Evolutionary conservation across 1,284 basidiomycete genomes (phyloP).

Genomic region (Trichosporon faecale): DNA sequence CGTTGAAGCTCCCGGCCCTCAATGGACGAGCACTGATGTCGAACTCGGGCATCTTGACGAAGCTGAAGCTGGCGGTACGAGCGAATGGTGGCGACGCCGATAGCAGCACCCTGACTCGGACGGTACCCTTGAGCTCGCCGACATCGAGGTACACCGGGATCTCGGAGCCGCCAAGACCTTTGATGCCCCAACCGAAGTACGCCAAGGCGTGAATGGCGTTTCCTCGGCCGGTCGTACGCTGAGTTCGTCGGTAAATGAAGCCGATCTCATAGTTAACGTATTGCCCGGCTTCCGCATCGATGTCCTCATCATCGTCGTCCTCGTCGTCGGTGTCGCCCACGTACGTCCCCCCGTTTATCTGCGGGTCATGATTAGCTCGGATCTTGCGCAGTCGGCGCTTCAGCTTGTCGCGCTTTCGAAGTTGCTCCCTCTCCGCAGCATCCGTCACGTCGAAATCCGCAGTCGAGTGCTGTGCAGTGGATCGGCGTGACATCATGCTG

Average conservation of each 20-base stretch:
- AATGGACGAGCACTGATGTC: conserved; percentile 52
- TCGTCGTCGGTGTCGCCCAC: background rate
- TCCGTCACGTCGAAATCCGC: background rate
- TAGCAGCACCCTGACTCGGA: conserved; percentile 43
- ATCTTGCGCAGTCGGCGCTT: background rate
- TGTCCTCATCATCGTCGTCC: background rate
- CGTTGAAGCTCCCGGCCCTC: conserved; percentile 46
- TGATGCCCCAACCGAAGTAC: conserved; percentile 50
- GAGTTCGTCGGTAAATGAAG: conserved; percentile 41
- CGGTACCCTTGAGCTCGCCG: conserved; percentile 36
- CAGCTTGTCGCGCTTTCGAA: conserved; percentile 11
- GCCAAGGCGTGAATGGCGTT: conserved; percentile 47
- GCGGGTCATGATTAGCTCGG: background rate
- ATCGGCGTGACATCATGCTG: background rate
- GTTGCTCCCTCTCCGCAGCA: conserved; percentile 5
- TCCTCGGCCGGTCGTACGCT: conserved; percentile 34
- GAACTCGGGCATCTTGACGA: conserved; percentile 49
- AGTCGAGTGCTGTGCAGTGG: background rate
- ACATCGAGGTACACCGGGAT: conserved; percentile 49
- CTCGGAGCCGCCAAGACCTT: conserved; percentile 46
- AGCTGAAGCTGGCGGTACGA: conserved; percentile 44
- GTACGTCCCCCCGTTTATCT: background rate
- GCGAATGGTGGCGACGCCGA: conserved; percentile 51
- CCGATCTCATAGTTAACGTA: conserved; percentile 52
- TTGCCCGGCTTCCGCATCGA: conserved; percentile 41